phyloP scores from a whole-genome alignment of 2,329 filamentous ascomycete species.

The Aureobasidium sp. region DNA sequence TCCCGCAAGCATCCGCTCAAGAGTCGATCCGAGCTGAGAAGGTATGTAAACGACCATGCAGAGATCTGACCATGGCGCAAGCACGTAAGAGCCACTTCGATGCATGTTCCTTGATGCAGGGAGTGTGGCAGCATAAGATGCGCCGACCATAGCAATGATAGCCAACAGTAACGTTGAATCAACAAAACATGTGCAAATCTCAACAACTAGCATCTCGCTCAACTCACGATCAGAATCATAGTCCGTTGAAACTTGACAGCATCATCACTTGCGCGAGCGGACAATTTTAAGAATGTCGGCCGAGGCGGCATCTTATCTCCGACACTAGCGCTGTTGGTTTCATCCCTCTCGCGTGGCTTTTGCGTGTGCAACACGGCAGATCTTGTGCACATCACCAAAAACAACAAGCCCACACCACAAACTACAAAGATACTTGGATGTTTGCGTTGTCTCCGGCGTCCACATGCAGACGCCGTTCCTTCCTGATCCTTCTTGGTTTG shows the following conservation, averaged over 20 bases:
- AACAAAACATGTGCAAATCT: background rate
- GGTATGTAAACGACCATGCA: conserved; percentile 1
- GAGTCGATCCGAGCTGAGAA: background rate
- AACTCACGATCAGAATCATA: background rate
- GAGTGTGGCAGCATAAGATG: background rate
- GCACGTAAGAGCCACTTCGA: background rate
- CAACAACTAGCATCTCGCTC: background rate
- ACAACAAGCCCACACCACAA: background rate
- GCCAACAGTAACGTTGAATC: background rate
- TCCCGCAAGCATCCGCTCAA: background rate
- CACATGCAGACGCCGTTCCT: background rate
- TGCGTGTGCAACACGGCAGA: conserved; percentile 4
- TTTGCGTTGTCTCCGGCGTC: background rate
- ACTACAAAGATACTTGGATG: background rate
- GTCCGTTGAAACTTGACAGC: background rate
- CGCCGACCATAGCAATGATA: background rate
- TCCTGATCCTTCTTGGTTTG: background rate
- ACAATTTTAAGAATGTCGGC: background rate
- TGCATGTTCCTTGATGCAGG: conserved; percentile 1
- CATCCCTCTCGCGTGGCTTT: conserved; percentile 4
- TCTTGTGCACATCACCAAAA: conserved; percentile 3
- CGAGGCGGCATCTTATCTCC: background rate
- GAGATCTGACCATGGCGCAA: conserved; percentile 7
- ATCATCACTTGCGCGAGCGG: background rate
- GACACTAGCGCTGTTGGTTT: background rate